Evolutionary conservation across 2,329 filamentous ascomycete genomes (phyloP).

Genomic region (Mariannaea elegans): DNA sequence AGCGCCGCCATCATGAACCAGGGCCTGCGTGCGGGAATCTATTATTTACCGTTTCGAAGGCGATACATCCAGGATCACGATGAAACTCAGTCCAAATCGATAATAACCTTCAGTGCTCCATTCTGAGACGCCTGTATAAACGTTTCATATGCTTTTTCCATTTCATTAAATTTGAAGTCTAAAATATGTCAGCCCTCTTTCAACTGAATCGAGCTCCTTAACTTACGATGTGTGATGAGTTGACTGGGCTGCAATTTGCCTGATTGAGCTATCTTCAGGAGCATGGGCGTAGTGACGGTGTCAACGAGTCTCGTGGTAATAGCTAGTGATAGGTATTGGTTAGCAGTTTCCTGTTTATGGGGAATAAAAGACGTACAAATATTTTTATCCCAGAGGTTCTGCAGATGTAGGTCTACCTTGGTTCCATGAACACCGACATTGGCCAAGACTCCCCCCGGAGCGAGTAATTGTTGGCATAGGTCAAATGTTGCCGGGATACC

Average conservation of each 20-base stretch:
- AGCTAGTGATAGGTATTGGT: constrained; percentile 33
- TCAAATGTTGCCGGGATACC: constrained; percentile 62
- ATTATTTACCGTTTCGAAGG: not conserved
- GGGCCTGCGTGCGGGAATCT: not conserved
- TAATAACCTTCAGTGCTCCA: constrained; percentile 30
- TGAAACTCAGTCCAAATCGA: constrained; percentile 27
- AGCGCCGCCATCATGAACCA: too few relatives aligned
- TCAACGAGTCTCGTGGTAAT: constrained; percentile 60
- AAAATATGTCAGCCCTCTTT: not conserved
- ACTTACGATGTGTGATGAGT: constrained; percentile 53
- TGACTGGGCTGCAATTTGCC: constrained; percentile 52
- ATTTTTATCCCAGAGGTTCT: constrained; percentile 64
- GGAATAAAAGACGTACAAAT: constrained; percentile 46
- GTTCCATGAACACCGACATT: constrained; percentile 67
- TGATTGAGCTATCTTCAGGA: constrained; percentile 55
- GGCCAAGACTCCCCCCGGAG: constrained; percentile 61
- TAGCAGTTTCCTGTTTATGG: not conserved
- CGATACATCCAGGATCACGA: not conserved
- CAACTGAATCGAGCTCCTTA: not conserved
- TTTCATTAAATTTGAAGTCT: constrained; percentile 33
- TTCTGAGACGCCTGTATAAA: constrained; percentile 32
- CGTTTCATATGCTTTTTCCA: constrained; percentile 32
- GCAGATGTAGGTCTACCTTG: constrained; percentile 60
- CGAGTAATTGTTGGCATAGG: constrained; percentile 62
- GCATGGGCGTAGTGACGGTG: constrained; percentile 57